Evolutionary conservation across 495 filamentous ascomycete species (phyloP), one percentile per base, ranked within the genome.

Genomic region (Tuber calosporum): DNA sequence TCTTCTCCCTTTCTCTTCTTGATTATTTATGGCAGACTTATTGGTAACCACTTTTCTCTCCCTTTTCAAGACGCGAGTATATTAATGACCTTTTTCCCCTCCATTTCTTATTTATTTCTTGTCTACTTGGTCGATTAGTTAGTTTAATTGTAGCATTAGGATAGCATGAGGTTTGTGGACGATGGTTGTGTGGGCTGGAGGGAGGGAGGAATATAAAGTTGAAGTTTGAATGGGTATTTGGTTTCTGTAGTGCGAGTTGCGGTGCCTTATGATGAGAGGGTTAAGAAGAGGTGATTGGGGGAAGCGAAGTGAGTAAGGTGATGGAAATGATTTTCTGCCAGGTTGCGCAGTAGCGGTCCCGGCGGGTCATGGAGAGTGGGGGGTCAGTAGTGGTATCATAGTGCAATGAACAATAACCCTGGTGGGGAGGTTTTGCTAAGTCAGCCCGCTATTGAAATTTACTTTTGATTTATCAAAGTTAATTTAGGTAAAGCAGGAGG

Each of bases 71-170:
- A 58, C n/a, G 13, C 4, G 53, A 34, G 53, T 26, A 62, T 62
- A 62, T 62, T 62, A 62, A 62, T 62, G 53, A 34, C 53, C 53
- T 62, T 62, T 62, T 62, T 62, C 26, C 26, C 9, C 30, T 62
- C 15, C 15, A 62, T 30, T 53, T 53, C 43, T 58, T 8, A 53
- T 53, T 26, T 53, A 53, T 9, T n/a, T 53, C 22, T 53, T 53
- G 53, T 62, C 26, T 62, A 34, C 26, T 62, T 62, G 5, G 53
- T 62, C 26, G 26, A 26, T 34, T 62, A 34, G 53, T 13, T 34
- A 2, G 53, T 62, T 62, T 62, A 62, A 62, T 62, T 62, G 53
- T 62, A 62, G 53, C 53, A 62, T 62, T 62, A 58, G 9, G n/a
- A 58, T 26, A 26, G 48, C 30, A 62, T 62, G 53, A 4, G 4